Percentiles rank a stretch among this genome's conserved stretches.
Conservation (phyloP, 768 basidiomycete genomes). For the Amylocystis lapponica region DNA sequence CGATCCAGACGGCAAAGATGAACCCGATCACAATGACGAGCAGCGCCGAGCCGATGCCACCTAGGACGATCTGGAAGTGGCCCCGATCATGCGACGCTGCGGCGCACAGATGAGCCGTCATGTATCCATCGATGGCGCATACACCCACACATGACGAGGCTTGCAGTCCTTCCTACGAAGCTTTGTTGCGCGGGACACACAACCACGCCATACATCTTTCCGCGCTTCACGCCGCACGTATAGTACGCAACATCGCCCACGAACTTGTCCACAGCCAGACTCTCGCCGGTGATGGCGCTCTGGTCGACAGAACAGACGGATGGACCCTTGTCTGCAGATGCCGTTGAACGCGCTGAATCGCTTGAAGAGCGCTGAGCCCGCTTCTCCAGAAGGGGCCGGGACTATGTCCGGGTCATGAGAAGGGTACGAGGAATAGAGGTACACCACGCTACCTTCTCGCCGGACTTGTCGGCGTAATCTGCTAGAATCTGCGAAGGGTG, state of each 20-base stretch:
- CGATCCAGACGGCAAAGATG: slow-evolving; percentile 40
- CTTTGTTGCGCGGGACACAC: slow-evolving; percentile 31
- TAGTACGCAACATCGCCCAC: slow-evolving; percentile 38
- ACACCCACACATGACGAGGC: slow-evolving; percentile 31
- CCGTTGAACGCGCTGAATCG: not conserved
- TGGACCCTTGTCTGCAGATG: slow-evolving; percentile 31
- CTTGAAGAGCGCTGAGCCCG: slow-evolving; percentile 2
- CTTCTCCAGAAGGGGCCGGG: slow-evolving; percentile 25
- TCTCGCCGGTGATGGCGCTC: slow-evolving; percentile 42
- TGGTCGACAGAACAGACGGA: slow-evolving; percentile 38
- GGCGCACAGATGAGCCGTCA: not conserved
- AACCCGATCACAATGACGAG: slow-evolving; percentile 38
- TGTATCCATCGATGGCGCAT: not conserved
- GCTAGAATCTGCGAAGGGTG: slow-evolving; percentile 29
- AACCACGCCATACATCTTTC: slow-evolving; percentile 33
- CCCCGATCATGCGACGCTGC: slow-evolving; percentile 27
- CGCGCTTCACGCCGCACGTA: slow-evolving; percentile 32
- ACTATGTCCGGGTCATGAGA: too few species aligned
- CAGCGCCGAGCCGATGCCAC: slow-evolving; percentile 36
- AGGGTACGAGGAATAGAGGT: too few species aligned
- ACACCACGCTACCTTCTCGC: too few species aligned
- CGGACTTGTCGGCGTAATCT: slow-evolving; percentile 34
- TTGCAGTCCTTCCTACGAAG: slow-evolving; percentile 43
- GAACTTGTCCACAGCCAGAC: slow-evolving; percentile 41
- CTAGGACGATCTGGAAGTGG: slow-evolving; percentile 41